These are phyloP conservation scores for Pseudocercospora eumusae DNA, from an alignment of 2,329 filamentous ascomycete genomes.

Conservation along the genomic window DNA sequence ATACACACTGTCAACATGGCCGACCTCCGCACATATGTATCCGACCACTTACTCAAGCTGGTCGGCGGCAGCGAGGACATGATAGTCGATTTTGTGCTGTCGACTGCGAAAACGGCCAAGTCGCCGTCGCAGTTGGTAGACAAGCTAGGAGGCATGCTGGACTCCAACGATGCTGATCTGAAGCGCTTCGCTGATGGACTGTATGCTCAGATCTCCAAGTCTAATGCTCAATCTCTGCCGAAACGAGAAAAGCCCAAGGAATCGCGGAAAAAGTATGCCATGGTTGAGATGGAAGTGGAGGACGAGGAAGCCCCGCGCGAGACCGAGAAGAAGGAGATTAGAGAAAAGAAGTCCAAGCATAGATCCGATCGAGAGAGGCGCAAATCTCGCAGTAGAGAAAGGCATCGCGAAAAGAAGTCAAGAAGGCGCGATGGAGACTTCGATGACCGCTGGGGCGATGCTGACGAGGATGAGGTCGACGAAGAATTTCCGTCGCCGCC, in stretches of 20 bases:
- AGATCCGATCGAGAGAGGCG: constrained; percentile 43
- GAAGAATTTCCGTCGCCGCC: constrained; percentile 68
- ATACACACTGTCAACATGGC: constrained; percentile 30
- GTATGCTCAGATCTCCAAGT: constrained; percentile 40
- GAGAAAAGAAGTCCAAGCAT: constrained; percentile 41
- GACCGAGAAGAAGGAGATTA: constrained; percentile 26
- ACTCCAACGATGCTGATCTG: constrained; percentile 50
- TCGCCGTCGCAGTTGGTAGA: constrained; percentile 51
- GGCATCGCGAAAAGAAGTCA: constrained; percentile 52
- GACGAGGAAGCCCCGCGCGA: constrained; percentile 41
- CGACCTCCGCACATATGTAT: constrained; percentile 43
- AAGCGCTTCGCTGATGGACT: constrained; percentile 52
- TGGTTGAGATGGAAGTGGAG: constrained; percentile 58
- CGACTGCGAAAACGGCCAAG: constrained; percentile 55
- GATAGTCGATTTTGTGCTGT: constrained; percentile 59
- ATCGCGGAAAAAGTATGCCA: constrained; percentile 54
- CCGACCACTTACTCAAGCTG: constrained; percentile 55
- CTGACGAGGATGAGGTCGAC: constrained; percentile 59
- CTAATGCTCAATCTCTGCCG: constrained; percentile 26
- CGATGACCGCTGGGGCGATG: constrained; percentile 80
- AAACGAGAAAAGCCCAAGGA: constrained; percentile 34
- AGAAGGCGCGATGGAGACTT: constrained; percentile 60
- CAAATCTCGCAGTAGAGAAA: constrained; percentile 39
- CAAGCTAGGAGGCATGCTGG: constrained; percentile 56
- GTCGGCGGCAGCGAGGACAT: constrained; percentile 59